Conservation (phyloP, 371 early-diverging fungal species). For the Apophysomyces trapeziformis region DNA sequence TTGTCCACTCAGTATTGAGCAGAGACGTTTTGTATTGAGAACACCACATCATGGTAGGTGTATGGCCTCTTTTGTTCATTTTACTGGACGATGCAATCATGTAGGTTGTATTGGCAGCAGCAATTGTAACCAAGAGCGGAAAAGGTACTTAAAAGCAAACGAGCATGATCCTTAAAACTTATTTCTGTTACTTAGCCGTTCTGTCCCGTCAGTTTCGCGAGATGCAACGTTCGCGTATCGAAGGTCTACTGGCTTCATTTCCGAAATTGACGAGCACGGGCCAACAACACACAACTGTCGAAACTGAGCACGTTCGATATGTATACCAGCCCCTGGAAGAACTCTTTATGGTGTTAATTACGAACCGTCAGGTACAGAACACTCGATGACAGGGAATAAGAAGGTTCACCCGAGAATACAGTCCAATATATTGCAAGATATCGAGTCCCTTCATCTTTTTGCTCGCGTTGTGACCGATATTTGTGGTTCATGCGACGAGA, state of each 20-base stretch:
- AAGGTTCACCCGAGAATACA: slow-evolving; percentile 20
- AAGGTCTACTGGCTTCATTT: slow-evolving; percentile 94
- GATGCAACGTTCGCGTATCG: slow-evolving; percentile 96
- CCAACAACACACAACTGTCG: slow-evolving; percentile 96
- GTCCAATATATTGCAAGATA: slow-evolving; percentile 91
- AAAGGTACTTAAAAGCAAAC: slow-evolving; percentile 72
- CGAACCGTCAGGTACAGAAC: slow-evolving; percentile 64
- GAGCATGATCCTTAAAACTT: slow-evolving; percentile 4
- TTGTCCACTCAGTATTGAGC: background rate
- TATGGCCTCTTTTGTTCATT: background rate
- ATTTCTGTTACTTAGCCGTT: slow-evolving; percentile 65
- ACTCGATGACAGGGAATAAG: background rate
- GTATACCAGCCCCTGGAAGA: slow-evolving; percentile 97
- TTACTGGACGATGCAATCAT: background rate
- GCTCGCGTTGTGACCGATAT: slow-evolving; percentile 92
- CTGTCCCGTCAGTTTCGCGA: slow-evolving; percentile 97
- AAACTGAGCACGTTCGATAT: slow-evolving; percentile 95
- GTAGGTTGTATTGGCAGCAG: slow-evolving; percentile 87
- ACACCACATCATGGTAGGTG: slow-evolving; percentile 12
- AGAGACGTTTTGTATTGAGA: background rate
- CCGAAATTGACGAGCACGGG: slow-evolving; percentile 92
- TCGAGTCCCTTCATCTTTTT: slow-evolving; percentile 91
- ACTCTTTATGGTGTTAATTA: slow-evolving; percentile 89
- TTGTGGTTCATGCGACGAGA: slow-evolving; percentile 84
- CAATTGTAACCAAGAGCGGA: slow-evolving; percentile 92